phyloP scores from a whole-genome alignment of 805 yeast genomes.

The Millerozyma miso region DNA sequence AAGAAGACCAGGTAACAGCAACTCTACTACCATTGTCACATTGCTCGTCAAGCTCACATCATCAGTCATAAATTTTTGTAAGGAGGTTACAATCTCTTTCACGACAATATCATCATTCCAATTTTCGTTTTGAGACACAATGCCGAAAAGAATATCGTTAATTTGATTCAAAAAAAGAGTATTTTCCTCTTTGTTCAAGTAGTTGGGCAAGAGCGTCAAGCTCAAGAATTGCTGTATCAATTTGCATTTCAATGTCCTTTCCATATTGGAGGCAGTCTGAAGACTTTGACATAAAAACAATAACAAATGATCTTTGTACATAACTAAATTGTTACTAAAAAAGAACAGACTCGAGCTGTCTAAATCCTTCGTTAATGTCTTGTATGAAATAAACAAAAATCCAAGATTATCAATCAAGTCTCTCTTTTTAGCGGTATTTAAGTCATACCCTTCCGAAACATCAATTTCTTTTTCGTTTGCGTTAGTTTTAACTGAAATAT shows the following conservation, averaged over 20 bases:
- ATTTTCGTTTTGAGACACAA: constrained; percentile 35
- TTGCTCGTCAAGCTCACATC: constrained; percentile 11
- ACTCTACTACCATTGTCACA: constrained; percentile 39
- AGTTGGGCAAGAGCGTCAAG: constrained; percentile 46
- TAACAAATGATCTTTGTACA: constrained; percentile 63
- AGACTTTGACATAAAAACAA: constrained; percentile 66
- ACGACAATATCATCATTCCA: constrained; percentile 47
- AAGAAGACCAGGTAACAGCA: constrained; percentile 50
- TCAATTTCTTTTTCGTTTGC: constrained; percentile 11
- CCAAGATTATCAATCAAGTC: constrained; percentile 57
- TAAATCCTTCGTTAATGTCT: constrained; percentile 20
- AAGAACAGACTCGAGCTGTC: constrained; percentile 8
- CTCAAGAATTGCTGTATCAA: constrained; percentile 63
- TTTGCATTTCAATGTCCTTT: constrained; percentile 63
- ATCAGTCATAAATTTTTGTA: constrained; percentile 42
- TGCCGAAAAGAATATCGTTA: constrained; percentile 47
- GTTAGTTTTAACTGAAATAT: constrained; percentile 4
- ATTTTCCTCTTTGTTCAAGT: constrained; percentile 51
- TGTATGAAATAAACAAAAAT: constrained; percentile 46
- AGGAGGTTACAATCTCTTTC: constrained; percentile 50
- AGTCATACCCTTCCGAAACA: constrained; percentile 18
- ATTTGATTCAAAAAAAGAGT: constrained; percentile 61
- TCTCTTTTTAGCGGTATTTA: constrained; percentile 57
- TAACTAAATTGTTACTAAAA: constrained; percentile 33
- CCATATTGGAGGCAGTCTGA: constrained; percentile 61